Evolutionary conservation across 345 rosid genomes (phyloP).

Genomic region (Hibiscus trionum): DNA sequence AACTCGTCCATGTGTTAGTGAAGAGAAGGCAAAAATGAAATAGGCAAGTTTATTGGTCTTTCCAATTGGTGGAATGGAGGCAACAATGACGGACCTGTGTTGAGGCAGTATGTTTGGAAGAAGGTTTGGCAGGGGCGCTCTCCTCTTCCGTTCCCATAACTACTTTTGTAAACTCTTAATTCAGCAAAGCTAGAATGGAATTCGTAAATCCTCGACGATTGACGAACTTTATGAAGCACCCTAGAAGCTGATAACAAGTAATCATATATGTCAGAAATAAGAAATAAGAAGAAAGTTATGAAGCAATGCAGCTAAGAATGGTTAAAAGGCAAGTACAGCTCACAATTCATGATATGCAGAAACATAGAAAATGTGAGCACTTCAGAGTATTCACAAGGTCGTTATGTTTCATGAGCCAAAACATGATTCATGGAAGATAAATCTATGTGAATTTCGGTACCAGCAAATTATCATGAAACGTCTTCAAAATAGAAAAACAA

Average conservation of each 20-base stretch:
- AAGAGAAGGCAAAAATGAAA: background rate
- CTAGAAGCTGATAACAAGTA: constrained; percentile 14
- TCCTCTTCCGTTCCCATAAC: constrained; percentile 81
- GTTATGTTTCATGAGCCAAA: background rate
- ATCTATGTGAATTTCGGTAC: background rate
- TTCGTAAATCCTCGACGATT: background rate
- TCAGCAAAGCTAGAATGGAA: constrained; percentile 12
- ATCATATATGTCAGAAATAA: constrained; percentile 10
- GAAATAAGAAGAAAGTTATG: background rate
- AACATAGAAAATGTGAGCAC: background rate
- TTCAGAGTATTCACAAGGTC: background rate
- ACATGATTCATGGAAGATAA: constrained; percentile 1
- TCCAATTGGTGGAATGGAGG: background rate
- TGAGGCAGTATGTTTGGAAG: constrained; percentile 69
- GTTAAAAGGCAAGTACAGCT: background rate
- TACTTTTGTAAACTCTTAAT: constrained; percentile 1
- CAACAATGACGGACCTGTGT: constrained; percentile 41
- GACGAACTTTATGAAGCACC: constrained; percentile 18
- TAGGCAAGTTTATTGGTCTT: background rate
- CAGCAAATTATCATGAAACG: background rate
- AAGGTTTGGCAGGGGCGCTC: constrained; percentile 54
- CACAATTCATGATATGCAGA: background rate
- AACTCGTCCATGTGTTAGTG: background rate
- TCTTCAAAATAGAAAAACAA: background rate
- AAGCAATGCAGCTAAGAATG: background rate